These are phyloP conservation scores for Backusella sp. DNA, from an alignment of 192 early-diverging fungal genomes.

Conservation along the genomic window DNA sequence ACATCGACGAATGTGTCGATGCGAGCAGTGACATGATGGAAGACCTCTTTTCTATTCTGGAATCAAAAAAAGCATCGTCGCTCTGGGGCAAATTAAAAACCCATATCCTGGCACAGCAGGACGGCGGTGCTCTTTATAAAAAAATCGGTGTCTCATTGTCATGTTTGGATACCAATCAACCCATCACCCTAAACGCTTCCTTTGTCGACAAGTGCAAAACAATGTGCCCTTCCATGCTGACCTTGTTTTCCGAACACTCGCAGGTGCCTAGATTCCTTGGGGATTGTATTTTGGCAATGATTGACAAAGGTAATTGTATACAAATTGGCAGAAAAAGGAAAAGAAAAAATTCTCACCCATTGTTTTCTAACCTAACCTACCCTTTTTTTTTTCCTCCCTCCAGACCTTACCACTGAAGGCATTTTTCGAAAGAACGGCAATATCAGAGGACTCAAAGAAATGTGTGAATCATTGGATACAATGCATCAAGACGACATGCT, in stretches of 20 bases:
- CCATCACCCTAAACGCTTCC: background rate
- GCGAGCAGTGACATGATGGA: background rate
- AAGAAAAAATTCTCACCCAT: background rate
- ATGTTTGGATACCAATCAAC: background rate
- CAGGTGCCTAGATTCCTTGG: background rate
- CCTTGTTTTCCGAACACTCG: background rate
- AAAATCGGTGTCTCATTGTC: conserved; percentile 14
- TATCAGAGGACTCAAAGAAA: conserved; percentile 22
- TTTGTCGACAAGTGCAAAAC: background rate
- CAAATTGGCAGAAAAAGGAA: background rate
- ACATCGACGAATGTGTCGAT: background rate
- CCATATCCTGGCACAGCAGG: background rate
- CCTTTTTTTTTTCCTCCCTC: background rate
- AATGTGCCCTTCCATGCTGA: background rate
- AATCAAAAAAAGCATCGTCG: conserved; percentile 10
- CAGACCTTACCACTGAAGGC: conserved; percentile 34
- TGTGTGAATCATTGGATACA: conserved; percentile 6
- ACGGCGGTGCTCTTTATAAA: background rate
- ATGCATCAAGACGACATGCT: background rate
- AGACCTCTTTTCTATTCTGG: background rate
- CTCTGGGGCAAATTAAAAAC: conserved; percentile 24
- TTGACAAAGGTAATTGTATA: conserved; percentile 1
- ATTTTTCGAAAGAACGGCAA: conserved; percentile 29
- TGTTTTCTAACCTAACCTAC: background rate
- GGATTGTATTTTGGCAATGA: conserved; percentile 10